Evolutionary conservation across 2,329 filamentous ascomycete genomes (phyloP), one percentile per base, ranked within the genome.

Genomic region (Pestalotiopsis sp.): DNA sequence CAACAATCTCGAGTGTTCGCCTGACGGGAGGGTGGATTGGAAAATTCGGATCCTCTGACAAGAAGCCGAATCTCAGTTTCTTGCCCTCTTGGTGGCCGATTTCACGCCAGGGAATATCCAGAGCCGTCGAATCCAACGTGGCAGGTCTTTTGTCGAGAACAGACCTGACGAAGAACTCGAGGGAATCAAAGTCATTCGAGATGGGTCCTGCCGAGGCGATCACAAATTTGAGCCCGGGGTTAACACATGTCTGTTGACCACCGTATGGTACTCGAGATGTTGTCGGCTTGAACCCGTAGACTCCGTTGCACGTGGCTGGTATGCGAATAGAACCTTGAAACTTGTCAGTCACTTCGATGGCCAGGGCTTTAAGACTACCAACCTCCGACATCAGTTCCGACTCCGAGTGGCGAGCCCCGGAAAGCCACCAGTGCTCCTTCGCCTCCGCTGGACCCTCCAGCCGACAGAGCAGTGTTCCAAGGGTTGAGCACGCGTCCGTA

Each of bases 11-110:
- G 1, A 89, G 70, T 1, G 83, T 79, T 2, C 85, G 79, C 2
- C 78, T 80, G 1, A 89, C 80, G 0, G 86, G 84, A 0, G 87
- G 86, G 31, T 87, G 86, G 0, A 88, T 76, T 0, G 84, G 85
- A 38, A 83, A 83, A 1, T 82, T 75, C 0, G 81, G 77, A 70
- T 87, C 84, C 60, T 85, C 83, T 2, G 81, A 68, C 12, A 87
- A 73, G 1, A 89, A 70, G 0, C 87, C 87, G 57, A 90, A 83
- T 0, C 79, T 80, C 3, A 89, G 69, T 62, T 77, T 73, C 4
- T 68, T 41, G 4, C 59, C 66, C n/a, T 71, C 73, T 0, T 80
- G 69, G 0, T 66, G 68, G n/a, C 17, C 38, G 3, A 57, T 5
- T 11, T 17, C 2, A 25, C 81, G 78, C 87, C 87, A 90, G 0